These are phyloP conservation scores for Penicillium brasilianum DNA, from an alignment of 2,329 filamentous ascomycete genomes.

Conservation along the genomic window DNA sequence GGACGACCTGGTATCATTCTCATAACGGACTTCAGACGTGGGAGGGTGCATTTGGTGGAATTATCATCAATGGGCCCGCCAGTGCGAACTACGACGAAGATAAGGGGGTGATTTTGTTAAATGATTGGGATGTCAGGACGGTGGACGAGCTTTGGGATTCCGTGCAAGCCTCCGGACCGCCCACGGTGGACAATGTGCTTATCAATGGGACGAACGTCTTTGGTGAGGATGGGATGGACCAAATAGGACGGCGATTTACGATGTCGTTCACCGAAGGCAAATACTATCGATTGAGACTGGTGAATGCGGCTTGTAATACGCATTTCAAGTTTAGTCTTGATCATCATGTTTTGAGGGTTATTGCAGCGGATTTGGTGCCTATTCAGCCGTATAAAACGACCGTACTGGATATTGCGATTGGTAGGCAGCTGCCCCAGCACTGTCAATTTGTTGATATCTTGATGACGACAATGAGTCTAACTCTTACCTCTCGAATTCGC, in stretches of 20 bases:
- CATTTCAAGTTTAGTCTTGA: conserved; percentile 53
- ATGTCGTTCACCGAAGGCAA: conserved; percentile 52
- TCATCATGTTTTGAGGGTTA: conserved; percentile 62
- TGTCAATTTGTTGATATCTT: background rate
- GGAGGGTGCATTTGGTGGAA: conserved; percentile 64
- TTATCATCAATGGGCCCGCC: conserved; percentile 55
- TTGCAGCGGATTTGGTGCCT: conserved; percentile 64
- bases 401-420: conserved; percentile 52
- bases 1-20: conserved; percentile 41
- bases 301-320: conserved; percentile 35
- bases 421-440: conserved; percentile 25
- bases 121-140: conserved; percentile 39
- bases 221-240: conserved; percentile 5
- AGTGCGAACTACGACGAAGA: conserved; percentile 47
- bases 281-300: conserved; percentile 35
- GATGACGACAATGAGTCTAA: background rate
- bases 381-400: conserved; percentile 60
- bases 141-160: conserved; percentile 31
- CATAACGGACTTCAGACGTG: conserved; percentile 46
- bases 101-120: conserved; percentile 41
- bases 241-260: conserved; percentile 45
- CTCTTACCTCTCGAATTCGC: background rate
- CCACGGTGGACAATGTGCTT: conserved; percentile 51
- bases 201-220: conserved; percentile 51
- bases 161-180: conserved; percentile 29